phyloP scores from a whole-genome alignment of 441 rosid species.

The Rhodomyrtus psidioides region DNA sequence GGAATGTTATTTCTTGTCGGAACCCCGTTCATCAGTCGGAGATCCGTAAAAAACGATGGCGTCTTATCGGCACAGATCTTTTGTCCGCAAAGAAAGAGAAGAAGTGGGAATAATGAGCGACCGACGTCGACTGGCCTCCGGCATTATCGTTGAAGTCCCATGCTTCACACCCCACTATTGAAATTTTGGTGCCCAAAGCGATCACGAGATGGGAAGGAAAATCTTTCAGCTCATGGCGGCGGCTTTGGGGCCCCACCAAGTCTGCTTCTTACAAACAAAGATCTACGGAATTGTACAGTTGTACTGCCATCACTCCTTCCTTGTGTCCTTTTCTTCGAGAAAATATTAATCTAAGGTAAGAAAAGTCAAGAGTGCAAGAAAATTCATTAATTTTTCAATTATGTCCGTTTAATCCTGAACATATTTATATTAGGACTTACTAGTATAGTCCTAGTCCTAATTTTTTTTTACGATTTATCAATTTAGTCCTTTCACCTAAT shows the following conservation, averaged over 20 bases:
- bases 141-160: not conserved
- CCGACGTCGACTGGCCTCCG: not conserved
- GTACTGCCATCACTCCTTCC: not conserved
- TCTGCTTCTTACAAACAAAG: not conserved
- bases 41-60: not conserved
- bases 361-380: not conserved
- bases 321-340: not conserved
- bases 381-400: no score
- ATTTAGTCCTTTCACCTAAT: fast-evolving
- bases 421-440: no score
- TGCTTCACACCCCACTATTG: not conserved
- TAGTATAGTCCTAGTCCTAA: no score
- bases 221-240: not conserved
- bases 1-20: not conserved
- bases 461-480: no score
- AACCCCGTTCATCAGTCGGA: not conserved
- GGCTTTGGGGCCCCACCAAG: not conserved
- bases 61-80: not conserved
- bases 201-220: not conserved
- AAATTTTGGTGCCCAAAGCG: not conserved
- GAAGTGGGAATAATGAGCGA: not conserved
- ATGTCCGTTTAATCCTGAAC: no score
- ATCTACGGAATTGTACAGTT: not conserved
- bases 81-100: not conserved
- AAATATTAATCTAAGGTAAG: not conserved